A percentile compares a stretch with the other conserved stretches of the same genome.
phyloP scores from a whole-genome alignment of 805 yeast species.

The Cyberlindnera euphorbiae region DNA sequence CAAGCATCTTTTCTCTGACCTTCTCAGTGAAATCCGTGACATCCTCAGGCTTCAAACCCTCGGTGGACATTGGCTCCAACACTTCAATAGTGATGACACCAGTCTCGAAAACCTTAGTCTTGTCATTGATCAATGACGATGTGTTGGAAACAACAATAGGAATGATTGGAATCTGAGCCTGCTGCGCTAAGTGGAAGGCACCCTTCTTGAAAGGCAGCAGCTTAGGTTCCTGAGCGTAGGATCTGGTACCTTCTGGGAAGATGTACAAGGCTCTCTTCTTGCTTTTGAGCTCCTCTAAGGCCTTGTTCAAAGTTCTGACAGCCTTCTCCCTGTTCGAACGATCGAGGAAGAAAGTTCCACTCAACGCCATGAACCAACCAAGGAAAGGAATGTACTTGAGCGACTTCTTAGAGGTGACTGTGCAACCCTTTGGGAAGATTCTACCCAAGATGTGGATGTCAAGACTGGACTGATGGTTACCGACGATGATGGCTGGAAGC shows the following conservation, averaged over 20 bases:
- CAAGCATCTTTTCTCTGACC: slow-evolving; percentile 56
- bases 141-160: slow-evolving; percentile 89
- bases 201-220: slow-evolving; percentile 93
- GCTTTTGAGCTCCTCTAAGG: slow-evolving; percentile 55
- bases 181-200: slow-evolving; percentile 95
- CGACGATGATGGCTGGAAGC: slow-evolving; percentile 72
- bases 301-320: slow-evolving; percentile 64
- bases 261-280: slow-evolving; percentile 75
- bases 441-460: slow-evolving; percentile 81
- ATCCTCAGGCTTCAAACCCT: slow-evolving; percentile 64
- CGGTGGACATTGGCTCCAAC: slow-evolving; percentile 74
- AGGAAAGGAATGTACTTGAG: slow-evolving; percentile 81
- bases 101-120: slow-evolving; percentile 56
- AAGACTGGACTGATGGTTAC: slow-evolving; percentile 88
- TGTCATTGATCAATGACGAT: slow-evolving; percentile 61
- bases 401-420: slow-evolving; percentile 88
- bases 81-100: slow-evolving; percentile 80
- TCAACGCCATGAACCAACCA: slow-evolving; percentile 94
- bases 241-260: slow-evolving; percentile 97
- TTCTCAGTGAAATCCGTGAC: slow-evolving; percentile 54
- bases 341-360: slow-evolving; percentile 90
- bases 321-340: slow-evolving; percentile 75
- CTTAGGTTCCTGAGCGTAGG: slow-evolving; percentile 61
- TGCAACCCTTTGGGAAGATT: slow-evolving; percentile 81
- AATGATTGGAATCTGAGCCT: slow-evolving; percentile 82